Conservation (phyloP, 139 green algal species). For the Chlamydomonas sphaeroides region DNA sequence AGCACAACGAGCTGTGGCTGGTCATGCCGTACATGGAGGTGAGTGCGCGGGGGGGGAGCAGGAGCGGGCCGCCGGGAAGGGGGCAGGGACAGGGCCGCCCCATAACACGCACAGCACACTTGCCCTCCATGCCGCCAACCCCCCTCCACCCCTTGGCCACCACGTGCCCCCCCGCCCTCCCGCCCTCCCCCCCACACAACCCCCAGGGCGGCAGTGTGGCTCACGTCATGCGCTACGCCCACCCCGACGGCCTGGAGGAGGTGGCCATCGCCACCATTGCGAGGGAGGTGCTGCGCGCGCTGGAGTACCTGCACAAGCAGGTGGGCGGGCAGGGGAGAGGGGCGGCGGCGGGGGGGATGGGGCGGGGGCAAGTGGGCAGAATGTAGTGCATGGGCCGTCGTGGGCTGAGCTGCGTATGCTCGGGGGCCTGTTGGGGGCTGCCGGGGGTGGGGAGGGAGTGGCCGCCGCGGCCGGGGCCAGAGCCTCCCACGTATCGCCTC, state of each 20-base stretch:
- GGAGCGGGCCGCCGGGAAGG: too few species aligned
- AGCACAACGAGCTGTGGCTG: slow-evolving; percentile 89
- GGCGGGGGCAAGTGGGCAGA: too few species aligned
- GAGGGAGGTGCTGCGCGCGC: slow-evolving; percentile 82
- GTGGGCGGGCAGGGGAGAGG: background rate
- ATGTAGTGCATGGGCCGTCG: background rate
- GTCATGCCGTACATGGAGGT: slow-evolving; percentile 86
- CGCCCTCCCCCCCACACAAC: background rate
- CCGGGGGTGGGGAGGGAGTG: too few species aligned
- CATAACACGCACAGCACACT: too few species aligned
- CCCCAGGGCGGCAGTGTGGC: slow-evolving; percentile 73
- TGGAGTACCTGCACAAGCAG: slow-evolving; percentile 93
- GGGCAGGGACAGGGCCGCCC: too few species aligned
- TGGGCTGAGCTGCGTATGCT: too few species aligned
- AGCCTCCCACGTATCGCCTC: too few species aligned
- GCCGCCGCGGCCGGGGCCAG: too few species aligned
- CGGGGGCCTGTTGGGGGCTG: too few species aligned
- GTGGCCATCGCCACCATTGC: slow-evolving; percentile 83
- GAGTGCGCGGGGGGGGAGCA: background rate
- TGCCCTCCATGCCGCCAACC: background rate
- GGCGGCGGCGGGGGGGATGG: too few species aligned
- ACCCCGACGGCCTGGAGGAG: slow-evolving; percentile 88
- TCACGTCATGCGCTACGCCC: slow-evolving; percentile 86
- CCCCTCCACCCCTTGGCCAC: background rate
- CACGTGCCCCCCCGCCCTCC: background rate